Evolutionary conservation across 495 filamentous ascomycete species (phyloP).

Genomic region (Penicillium argentinense): DNA sequence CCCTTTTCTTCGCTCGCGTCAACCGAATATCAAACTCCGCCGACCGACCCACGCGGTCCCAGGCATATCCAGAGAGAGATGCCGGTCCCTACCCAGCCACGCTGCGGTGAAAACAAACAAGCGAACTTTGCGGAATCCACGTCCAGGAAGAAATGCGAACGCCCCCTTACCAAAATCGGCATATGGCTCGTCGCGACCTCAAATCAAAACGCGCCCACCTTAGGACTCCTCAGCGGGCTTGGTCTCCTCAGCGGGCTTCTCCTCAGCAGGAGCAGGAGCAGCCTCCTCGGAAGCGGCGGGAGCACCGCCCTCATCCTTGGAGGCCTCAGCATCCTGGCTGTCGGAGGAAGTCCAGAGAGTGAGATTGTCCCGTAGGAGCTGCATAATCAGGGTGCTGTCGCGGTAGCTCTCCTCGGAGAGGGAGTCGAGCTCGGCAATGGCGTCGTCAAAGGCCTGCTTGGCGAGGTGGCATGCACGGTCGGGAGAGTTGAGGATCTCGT

Average conservation of each 20-base stretch:
- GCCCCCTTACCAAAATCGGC: slow-evolving; percentile 29
- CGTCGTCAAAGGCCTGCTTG: slow-evolving; percentile 99
- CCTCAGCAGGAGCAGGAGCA: slow-evolving; percentile 36
- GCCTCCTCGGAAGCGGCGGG: slow-evolving; percentile 28
- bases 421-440: slow-evolving; percentile 98
- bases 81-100: slow-evolving; percentile 43
- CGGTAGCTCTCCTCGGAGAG: slow-evolving; percentile 99
- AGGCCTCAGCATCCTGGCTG: slow-evolving; percentile 74
- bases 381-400: slow-evolving; percentile 99
- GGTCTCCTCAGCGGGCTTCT: slow-evolving; percentile 43
- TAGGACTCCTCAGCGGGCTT: slow-evolving; percentile 45
- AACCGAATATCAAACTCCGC: slow-evolving; percentile 55
- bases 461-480: slow-evolving; percentile 98
- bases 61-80: slow-evolving; percentile 39
- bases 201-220: slow-evolving; percentile 6
- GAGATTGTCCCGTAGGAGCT: slow-evolving; percentile 98
- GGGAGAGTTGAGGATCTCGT: slow-evolving; percentile 98
- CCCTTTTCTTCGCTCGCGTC: slow-evolving; percentile 47
- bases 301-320: slow-evolving; percentile 49
- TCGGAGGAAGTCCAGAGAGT: slow-evolving; percentile 99
- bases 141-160: slow-evolving; percentile 42
- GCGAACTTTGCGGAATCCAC: slow-evolving; percentile 43
- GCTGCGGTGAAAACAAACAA: slow-evolving; percentile 34
- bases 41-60: slow-evolving; percentile 43
- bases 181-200: slow-evolving; percentile 18